Conservation (phyloP, 2,329 filamentous ascomycete genomes). For the Aspergillus quadricinctus region DNA sequence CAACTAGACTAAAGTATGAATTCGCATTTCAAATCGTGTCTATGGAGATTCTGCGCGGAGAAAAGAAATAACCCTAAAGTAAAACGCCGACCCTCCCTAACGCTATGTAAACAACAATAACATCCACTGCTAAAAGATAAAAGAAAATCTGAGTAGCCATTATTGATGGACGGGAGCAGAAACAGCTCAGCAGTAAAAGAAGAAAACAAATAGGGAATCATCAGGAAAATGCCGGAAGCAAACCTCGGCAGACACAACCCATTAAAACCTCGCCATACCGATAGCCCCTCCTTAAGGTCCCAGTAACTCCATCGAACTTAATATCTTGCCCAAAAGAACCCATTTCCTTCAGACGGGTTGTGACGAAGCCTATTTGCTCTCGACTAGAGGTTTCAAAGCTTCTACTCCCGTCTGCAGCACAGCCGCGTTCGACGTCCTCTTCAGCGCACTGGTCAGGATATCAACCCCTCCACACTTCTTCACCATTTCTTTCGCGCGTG, state of each 20-base stretch:
- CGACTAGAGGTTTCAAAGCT: slow-evolving; percentile 64
- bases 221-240: not conserved
- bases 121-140: not conserved
- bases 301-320: not conserved
- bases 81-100: not conserved
- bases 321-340: slow-evolving; percentile 1
- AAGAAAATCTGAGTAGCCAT: not conserved
- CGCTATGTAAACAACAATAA: not conserved
- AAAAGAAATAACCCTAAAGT: not conserved
- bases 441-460: slow-evolving; percentile 64
- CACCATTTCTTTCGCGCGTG: slow-evolving; percentile 56
- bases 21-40: not conserved
- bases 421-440: slow-evolving; percentile 63
- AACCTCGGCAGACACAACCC: not conserved
- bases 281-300: not conserved
- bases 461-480: slow-evolving; percentile 62
- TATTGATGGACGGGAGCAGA: not conserved
- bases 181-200: not conserved
- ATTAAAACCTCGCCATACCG: not conserved
- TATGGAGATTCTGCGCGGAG: not conserved
- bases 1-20: not conserved
- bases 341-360: slow-evolving; percentile 2
- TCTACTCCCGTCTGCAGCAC: slow-evolving; percentile 69
- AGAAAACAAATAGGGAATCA: not conserved
- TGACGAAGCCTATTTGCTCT: slow-evolving; percentile 18